Conservation (phyloP, 805 yeast species). For the Saturnispora quitensis region DNA sequence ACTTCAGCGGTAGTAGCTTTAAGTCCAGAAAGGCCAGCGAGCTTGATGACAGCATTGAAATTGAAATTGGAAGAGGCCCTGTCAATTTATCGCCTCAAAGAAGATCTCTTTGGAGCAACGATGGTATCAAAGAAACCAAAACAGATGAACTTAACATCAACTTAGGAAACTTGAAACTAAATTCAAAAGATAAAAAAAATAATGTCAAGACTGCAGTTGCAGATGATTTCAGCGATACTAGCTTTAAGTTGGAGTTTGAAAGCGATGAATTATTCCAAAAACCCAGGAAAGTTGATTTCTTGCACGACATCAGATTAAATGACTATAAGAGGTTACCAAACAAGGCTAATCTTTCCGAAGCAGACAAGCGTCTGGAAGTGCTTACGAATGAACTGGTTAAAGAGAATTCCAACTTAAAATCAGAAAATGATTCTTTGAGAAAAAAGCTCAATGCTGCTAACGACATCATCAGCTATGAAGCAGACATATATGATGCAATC, state of each 20-base stretch:
- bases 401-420: slow-evolving; percentile 2
- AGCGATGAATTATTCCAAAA: not conserved
- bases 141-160: slow-evolving; percentile 13
- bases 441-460: slow-evolving; percentile 18
- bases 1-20: slow-evolving; percentile 14
- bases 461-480: slow-evolving; percentile 18
- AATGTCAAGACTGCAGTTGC: not conserved
- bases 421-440: slow-evolving; percentile 2
- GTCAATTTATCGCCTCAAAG: slow-evolving; percentile 7
- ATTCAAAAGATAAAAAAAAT: not conserved
- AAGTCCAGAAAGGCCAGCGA: not conserved
- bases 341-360: slow-evolving; percentile 6
- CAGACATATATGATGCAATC: slow-evolving; percentile 7
- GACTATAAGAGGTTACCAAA: slow-evolving; percentile 5
- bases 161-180: slow-evolving; percentile 15
- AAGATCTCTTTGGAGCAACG: slow-evolving; percentile 5
- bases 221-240: not conserved
- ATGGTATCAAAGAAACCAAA: slow-evolving; percentile 22
- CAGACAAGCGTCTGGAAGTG: slow-evolving; percentile 12
- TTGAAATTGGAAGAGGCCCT: slow-evolving; percentile 22
- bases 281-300: slow-evolving; percentile 2
- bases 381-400: not conserved
- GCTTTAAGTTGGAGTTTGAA: slow-evolving; percentile 3
- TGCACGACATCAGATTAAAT: not conserved
- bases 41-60: slow-evolving; percentile 11